Base-by-base conservation (phyloP, 345 rosid genomes). In the Barbarea vulgaris region DNA sequence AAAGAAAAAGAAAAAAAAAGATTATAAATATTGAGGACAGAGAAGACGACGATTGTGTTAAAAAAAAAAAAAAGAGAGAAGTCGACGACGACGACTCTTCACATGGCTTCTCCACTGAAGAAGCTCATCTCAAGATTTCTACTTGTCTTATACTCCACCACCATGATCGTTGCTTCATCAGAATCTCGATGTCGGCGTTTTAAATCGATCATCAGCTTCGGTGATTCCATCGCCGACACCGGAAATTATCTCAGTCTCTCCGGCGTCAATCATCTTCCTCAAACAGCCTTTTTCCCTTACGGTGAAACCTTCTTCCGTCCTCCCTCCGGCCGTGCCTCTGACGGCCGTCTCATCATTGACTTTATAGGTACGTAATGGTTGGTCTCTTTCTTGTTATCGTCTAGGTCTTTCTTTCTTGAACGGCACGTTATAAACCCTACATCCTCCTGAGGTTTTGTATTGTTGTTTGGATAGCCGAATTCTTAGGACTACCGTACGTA, bases 271-370 rank as follows among this genome's bases (percentile, higher is more conserved):
- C 56, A 21, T 8, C 77, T 48, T 11, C 76, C 78, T 47, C 76
- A 63, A n/a, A 60, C 34, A 12, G 79, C 61, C 9, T 72, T 67
- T 27, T 83, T 79, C 4, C 91, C 88, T 10, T 80, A 87, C 19
- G 91, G 88, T 0, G 72, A 79, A 12, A 76, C 84, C 63, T 87
- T 74, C 72, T 87, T 87, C 28, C 73, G 75, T 44, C 61, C 9
- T 65, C 86, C 88, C 22, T 62, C 86, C 2, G 87, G 91, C 2
- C 83, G 88, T 14, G 68, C 28, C 72, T 83, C 83, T 19, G 81
- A 87, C n/a, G 91, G 87, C 30, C 85, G 87, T 7, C 82, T 87
- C 36, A 76, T 85, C 80, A 76, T 87, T 6, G 88, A 87, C 9
- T 87, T 87, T 73, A 75, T 85, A 3, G 91, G 87, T 83, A 72